A percentile compares a stretch with the other conserved stretches of the same genome.
phyloP scores from a whole-genome alignment of 2,329 filamentous ascomycete genomes.

The Claviceps pusilla region DNA sequence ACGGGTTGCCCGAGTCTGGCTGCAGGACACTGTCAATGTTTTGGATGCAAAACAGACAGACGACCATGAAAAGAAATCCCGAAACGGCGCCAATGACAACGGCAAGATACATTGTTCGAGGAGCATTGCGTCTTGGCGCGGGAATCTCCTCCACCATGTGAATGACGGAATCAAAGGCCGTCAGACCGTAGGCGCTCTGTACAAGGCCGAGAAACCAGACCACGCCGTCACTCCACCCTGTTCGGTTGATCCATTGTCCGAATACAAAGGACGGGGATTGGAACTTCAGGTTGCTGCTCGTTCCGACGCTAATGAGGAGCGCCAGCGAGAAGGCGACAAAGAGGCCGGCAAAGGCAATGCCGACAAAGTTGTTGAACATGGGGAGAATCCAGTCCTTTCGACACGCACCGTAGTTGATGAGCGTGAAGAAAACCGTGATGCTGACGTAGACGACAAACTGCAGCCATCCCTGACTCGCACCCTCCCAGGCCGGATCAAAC shows the following conservation, averaged over 20 bases:
- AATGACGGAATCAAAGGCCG: constrained; percentile 43
- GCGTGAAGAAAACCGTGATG: constrained; percentile 30
- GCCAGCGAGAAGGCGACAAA: constrained; percentile 37
- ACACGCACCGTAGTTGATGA: constrained; percentile 36
- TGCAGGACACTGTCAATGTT: constrained; percentile 26
- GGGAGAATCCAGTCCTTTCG: constrained; percentile 25
- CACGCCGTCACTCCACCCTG: constrained; percentile 38
- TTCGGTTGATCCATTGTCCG: constrained; percentile 28
- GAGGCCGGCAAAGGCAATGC: constrained; percentile 34
- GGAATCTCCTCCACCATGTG: constrained; percentile 45
- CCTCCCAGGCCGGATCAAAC: constrained; percentile 33
- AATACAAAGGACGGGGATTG: constrained; percentile 38
- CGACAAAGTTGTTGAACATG: constrained; percentile 41
- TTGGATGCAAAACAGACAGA: constrained; percentile 36
- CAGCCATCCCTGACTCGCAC: constrained; percentile 32
- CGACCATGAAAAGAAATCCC: constrained; percentile 36
- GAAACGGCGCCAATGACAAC: constrained; percentile 33
- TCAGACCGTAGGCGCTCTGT: constrained; percentile 39
- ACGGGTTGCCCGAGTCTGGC: constrained; percentile 27
- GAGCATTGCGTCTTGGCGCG: constrained; percentile 32
- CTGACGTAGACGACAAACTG: constrained; percentile 40
- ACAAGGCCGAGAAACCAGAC: constrained; percentile 44
- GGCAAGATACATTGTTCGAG: constrained; percentile 36
- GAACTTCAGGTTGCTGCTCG: constrained; percentile 26
- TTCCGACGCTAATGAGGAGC: constrained; percentile 36